A percentile compares a stretch with the other conserved stretches of the same genome.
phyloP scores from a whole-genome alignment of 768 basidiomycete species.

The Tricholoma terreum region DNA sequence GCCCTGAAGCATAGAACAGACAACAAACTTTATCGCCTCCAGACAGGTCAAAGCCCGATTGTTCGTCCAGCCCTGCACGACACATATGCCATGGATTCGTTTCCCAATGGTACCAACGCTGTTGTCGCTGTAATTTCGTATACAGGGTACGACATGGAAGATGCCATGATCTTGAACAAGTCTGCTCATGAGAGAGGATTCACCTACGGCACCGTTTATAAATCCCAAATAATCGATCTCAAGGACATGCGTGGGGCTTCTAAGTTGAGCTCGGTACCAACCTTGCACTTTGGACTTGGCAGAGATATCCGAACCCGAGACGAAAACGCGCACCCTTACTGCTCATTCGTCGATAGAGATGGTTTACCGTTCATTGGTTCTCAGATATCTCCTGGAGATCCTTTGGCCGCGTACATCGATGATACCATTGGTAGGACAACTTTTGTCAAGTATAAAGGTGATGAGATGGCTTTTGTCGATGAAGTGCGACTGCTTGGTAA shows the following conservation, averaged over 20 bases:
- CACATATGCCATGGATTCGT: slow-evolving; percentile 96
- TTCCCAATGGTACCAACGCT: slow-evolving; percentile 97
- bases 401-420: slow-evolving; percentile 84
- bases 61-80: slow-evolving; percentile 91
- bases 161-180: slow-evolving; percentile 99
- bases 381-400: slow-evolving; percentile 67
- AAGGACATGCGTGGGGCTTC: slow-evolving; percentile 71
- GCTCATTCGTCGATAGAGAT: slow-evolving; percentile 68
- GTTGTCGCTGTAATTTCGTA: slow-evolving; percentile 99
- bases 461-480: slow-evolving; percentile 87
- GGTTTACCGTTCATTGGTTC: slow-evolving; percentile 82
- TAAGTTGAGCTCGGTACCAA: slow-evolving; percentile 52
- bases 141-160: slow-evolving; percentile 99
- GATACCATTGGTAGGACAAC: slow-evolving; percentile 79
- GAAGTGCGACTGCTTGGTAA: slow-evolving; percentile 86
- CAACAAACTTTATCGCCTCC: slow-evolving; percentile 96
- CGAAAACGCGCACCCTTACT: slow-evolving; percentile 41
- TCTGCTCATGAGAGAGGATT: slow-evolving; percentile 98
- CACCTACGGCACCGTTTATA: slow-evolving; percentile 95
- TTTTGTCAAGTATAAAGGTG: slow-evolving; percentile 94
- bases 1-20: slow-evolving; percentile 90
- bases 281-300: slow-evolving; percentile 89
- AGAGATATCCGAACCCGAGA: slow-evolving; percentile 58
- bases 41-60: slow-evolving; percentile 92
- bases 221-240: slow-evolving; percentile 88